A percentile compares a stretch with the other conserved stretches of the same genome.
These are phyloP conservation scores for Amylostereum areolatum DNA, from an alignment of 1,284 basidiomycete species.

Conservation along the genomic window DNA sequence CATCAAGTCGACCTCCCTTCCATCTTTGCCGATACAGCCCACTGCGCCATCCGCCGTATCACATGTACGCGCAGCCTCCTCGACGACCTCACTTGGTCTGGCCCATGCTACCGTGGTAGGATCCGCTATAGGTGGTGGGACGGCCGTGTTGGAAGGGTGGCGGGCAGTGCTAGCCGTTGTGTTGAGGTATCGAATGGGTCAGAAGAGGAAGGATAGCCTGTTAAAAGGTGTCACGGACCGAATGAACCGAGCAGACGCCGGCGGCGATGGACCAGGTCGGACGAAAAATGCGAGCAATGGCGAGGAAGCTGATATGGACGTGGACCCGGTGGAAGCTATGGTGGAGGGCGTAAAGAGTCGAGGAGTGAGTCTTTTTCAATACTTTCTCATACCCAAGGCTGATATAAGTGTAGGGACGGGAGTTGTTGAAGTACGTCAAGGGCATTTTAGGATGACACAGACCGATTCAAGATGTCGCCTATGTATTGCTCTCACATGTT, in stretches of 20 bases:
- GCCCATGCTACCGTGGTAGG: too few relatives aligned
- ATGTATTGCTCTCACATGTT: too few relatives aligned
- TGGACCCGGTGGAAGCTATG: constrained; percentile 64
- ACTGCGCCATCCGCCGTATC: constrained; percentile 17
- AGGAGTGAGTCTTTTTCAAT: constrained; percentile 44
- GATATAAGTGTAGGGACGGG: constrained; percentile 46
- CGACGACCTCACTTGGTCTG: too few relatives aligned
- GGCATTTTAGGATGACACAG: constrained; percentile 40
- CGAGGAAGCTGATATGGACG: constrained; percentile 29
- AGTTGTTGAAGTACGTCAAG: constrained; percentile 69
- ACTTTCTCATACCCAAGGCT: not conserved
- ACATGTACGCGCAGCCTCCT: constrained; percentile 20
- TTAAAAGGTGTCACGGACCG: constrained; percentile 12
- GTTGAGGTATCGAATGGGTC: constrained; percentile 55
- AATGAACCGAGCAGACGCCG: constrained; percentile 2
- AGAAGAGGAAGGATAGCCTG: constrained; percentile 43
- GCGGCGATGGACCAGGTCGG: constrained; percentile 5
- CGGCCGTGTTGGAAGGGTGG: constrained; percentile 73
- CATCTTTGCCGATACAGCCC: constrained; percentile 41
- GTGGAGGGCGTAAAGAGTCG: constrained; percentile 63
- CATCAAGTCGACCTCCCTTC: constrained; percentile 60
- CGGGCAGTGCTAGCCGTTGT: constrained; percentile 62
- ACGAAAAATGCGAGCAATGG: not conserved
- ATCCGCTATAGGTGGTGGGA: too few relatives aligned
- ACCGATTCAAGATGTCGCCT: not conserved